phyloP scores from a whole-genome alignment of 202 grass and related monocot genomes.

The Schoenoplectus triqueter region DNA sequence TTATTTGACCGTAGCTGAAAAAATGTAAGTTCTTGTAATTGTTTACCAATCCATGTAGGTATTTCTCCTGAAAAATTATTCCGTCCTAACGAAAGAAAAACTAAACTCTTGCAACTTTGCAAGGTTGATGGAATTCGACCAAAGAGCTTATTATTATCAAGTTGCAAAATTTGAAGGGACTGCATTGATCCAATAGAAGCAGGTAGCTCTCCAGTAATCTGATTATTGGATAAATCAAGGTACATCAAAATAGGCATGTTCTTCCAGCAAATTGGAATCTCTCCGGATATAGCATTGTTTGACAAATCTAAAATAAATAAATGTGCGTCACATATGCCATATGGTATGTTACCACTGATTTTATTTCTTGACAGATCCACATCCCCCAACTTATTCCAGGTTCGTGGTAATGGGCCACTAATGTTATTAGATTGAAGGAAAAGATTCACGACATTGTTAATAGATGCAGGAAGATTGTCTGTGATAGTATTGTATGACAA shows the following conservation, averaged over 20 bases:
- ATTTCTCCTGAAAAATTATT: background rate
- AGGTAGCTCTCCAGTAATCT: background rate
- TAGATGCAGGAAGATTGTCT: background rate
- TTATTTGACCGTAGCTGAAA: background rate
- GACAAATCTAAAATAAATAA: background rate
- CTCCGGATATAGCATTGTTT: background rate
- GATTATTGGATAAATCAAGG: background rate
- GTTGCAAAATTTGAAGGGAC: background rate
- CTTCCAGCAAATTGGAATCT: background rate
- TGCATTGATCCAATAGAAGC: background rate
- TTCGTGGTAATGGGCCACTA: background rate
- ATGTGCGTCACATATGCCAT: background rate
- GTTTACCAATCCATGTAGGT: background rate
- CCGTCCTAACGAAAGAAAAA: background rate
- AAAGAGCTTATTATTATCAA: constrained; percentile 11
- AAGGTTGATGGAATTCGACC: background rate
- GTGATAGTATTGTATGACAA: background rate
- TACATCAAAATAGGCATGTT: background rate
- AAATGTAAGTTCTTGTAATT: background rate
- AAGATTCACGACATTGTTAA: background rate
- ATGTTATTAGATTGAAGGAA: constrained; percentile 9
- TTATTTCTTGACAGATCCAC: background rate
- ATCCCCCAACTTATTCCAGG: too few species aligned
- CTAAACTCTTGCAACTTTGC: background rate
- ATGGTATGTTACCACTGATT: background rate